These are phyloP conservation scores for Thelephora ganbajun DNA, from an alignment of 768 basidiomycete species.

Conservation along the genomic window DNA sequence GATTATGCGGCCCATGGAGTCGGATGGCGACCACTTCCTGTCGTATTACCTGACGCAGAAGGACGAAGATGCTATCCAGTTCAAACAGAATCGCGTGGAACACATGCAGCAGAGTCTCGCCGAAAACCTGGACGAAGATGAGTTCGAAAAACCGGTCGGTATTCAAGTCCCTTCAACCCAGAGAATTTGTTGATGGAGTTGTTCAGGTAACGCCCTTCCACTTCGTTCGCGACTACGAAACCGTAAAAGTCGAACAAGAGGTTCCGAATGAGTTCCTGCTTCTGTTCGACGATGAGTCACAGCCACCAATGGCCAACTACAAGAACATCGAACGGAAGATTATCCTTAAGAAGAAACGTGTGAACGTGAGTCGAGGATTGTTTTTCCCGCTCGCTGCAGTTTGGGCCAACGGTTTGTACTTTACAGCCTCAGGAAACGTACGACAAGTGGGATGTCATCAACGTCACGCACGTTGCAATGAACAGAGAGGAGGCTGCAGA, in stretches of 20 bases:
- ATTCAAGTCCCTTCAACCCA: neutral
- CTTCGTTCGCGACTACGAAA: conserved; percentile 76
- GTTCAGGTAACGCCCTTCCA: conserved; percentile 55
- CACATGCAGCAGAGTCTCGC: conserved; percentile 31
- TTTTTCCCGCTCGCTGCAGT: conserved; percentile 1
- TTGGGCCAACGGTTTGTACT: conserved; percentile 3
- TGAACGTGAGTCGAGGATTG: conserved; percentile 39
- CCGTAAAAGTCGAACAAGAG: conserved; percentile 76
- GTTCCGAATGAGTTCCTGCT: conserved; percentile 76
- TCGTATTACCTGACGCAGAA: conserved; percentile 73
- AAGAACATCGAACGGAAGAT: conserved; percentile 85
- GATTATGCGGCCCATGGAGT: conserved; percentile 76
- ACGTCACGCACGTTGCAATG: conserved; percentile 57
- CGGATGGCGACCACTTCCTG: conserved; percentile 79
- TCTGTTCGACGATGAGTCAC: conserved; percentile 40
- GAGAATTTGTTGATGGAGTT: neutral
- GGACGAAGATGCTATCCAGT: conserved; percentile 51
- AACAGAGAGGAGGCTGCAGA: conserved; percentile 63
- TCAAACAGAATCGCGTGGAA: conserved; percentile 44
- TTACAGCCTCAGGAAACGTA: conserved; percentile 55
- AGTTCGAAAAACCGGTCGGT: neutral
- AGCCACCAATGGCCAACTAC: conserved; percentile 64
- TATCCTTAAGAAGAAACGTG: conserved; percentile 73
- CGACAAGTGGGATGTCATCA: conserved; percentile 76
- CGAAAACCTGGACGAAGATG: conserved; percentile 31